Base-by-base conservation (phyloP, 2,329 filamentous ascomycete genomes). In the Penicillium rolfsii region DNA sequence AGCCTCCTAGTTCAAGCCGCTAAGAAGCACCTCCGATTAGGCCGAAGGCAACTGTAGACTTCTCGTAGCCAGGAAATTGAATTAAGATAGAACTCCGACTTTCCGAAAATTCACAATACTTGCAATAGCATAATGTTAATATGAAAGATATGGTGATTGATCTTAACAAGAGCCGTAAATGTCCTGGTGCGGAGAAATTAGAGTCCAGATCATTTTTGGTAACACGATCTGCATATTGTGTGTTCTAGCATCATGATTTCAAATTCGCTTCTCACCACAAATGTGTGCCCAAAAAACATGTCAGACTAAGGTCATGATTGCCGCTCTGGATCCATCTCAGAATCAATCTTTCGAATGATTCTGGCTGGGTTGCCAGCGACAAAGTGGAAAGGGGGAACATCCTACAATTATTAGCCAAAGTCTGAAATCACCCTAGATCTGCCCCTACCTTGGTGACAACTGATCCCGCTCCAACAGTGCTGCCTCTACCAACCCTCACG, bases 401-500 rank as follows among this genome's bases (percentile, higher is more conserved):
- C 66, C 71, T 63, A 11, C n/a, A 24, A 26, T 14, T 11, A 22
- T 66, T 35, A 68, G 60, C 19, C 12, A 19, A 30, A 26, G 11
- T 33, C 12, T 14, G 9, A 19, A 8, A 16, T 45, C 4, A 46
- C 12, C 9, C 14, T 5, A 8, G 2, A 28, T 16, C 1, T 24
- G 48, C 11, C 33, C 62, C 43, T 59, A 71, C 70, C 65, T 72
- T 76, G 1, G 77, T 80, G 4, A 81, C 79, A 7, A 81, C 76
- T 1, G 73, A 71, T 1, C 73, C 73, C 5, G 79, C 76, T 4
- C 75, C 78, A 52, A 81, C 71, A 0, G 78, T 80, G 57, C 73
- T 73, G 2, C 79, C 79, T 22, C 70, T 67, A 0, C 79, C 79
- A 55, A 81, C 74, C 7, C 71, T 76, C 4, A 81, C 77, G 0